Conservation (phyloP, 257 asterid species). For the Forsythia viridissima region DNA sequence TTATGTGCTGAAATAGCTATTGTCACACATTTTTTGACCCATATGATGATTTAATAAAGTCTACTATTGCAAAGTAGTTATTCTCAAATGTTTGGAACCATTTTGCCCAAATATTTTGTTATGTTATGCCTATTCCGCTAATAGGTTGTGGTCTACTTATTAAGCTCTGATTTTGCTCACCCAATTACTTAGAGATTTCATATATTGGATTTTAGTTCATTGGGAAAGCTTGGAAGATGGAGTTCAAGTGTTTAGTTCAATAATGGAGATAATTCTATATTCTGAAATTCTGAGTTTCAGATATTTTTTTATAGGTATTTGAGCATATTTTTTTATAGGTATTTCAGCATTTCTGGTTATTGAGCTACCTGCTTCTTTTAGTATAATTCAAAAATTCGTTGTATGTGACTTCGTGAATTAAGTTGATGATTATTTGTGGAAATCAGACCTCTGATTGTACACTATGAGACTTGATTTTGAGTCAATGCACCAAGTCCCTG, state of each 20-base stretch:
- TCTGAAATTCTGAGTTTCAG: background rate
- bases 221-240: background rate
- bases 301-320: background rate
- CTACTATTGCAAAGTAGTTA: background rate
- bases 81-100: background rate
- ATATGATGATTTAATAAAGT: background rate
- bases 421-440: background rate
- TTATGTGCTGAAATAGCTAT: background rate
- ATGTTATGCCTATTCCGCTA: background rate
- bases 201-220: background rate
- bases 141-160: too few species aligned
- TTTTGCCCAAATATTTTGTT: background rate
- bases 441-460: background rate
- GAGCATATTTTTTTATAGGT: background rate
- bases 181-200: background rate
- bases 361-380: background rate
- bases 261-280: background rate
- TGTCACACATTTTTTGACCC: background rate
- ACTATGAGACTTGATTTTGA: background rate
- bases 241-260: background rate
- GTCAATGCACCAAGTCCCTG: background rate
- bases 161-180: background rate
- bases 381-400: background rate
- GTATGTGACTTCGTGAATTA: background rate
- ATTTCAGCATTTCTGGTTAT: background rate